Base-by-base conservation (phyloP, 305 asterid species). In the Fraxinus latifolia region DNA sequence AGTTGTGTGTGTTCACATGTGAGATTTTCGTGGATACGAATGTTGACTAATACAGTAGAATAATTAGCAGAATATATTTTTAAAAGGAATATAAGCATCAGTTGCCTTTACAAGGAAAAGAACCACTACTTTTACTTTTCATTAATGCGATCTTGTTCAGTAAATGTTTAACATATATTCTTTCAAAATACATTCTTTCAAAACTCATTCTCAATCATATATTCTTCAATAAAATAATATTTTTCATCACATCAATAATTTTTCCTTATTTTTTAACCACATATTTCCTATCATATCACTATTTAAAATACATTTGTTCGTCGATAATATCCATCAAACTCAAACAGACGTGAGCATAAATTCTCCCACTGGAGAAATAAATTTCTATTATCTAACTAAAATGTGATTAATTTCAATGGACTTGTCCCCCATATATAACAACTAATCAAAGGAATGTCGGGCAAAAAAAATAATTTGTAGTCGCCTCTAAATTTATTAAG, bases 1-100 rank as follows among this genome's bases (percentile, higher is more conserved):
- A 32, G 80, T 4, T 55, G 7, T 77, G 74, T 36, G 81, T 55
- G 77, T 76, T 60, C 74, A 55, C 82, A 79, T 83, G 83, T 85
- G 78, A 62, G 84, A 90, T 92, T 87, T 89, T 89, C 84, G 77
- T 82, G 77, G 92, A 89, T 89, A 87, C 91, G 87, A 91, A 90
- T 89, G 90, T 89, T 85, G 88, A 89, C 82, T 82, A 83, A 82
- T 74, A 79, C 74, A 42, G 70, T 42, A 23, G 21, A 62, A 74
- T 36, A 76, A 36, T 33, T 6, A 25, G 19, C 37, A 82, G 55
- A 73, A 50, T 68, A 50, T 68, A 78, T 31, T 70, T 62, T 17
- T 47, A 25, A 50, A 67, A 79, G 81, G 93, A 89, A 91, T 85
- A 88, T 81, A 86, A 87, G 90, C 85, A 92, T 88, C 83, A 77